Evolutionary conservation across 257 asterid genomes (phyloP).

Genomic region (Datura wrightii): DNA sequence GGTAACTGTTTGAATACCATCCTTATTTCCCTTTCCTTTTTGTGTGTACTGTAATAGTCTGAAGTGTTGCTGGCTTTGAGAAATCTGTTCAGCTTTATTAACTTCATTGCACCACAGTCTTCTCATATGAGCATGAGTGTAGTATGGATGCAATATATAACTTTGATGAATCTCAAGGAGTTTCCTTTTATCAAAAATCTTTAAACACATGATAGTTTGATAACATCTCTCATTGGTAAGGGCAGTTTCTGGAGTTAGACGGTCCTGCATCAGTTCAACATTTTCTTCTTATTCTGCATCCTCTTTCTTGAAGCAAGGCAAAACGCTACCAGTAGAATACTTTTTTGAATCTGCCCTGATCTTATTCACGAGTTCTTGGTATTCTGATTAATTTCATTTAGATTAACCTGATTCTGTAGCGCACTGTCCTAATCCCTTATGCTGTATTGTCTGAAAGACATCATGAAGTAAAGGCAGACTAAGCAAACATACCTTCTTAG

Average conservation of each 20-base stretch:
- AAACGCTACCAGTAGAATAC: background rate
- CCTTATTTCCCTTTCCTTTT: background rate
- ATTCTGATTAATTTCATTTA: background rate
- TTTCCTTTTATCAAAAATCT: background rate
- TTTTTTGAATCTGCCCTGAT: background rate
- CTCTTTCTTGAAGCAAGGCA: background rate
- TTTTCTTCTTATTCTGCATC: conserved; percentile 1
- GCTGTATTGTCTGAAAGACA: background rate
- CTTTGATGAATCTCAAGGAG: background rate
- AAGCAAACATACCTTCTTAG: background rate
- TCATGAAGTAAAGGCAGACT: background rate
- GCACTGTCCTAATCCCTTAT: background rate
- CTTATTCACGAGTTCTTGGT: background rate
- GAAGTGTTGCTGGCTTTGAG: background rate
- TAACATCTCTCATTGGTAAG: background rate
- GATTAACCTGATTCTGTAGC: background rate
- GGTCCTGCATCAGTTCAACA: background rate
- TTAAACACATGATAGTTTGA: background rate
- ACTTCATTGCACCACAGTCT: background rate
- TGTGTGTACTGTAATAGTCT: background rate
- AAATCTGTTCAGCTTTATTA: background rate
- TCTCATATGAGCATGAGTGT: background rate
- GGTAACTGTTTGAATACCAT: conserved; percentile 45
- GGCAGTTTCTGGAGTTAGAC: background rate
- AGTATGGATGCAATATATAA: background rate